Conservation (phyloP, 306 rosid species). For the Adenanthera pavonina region DNA sequence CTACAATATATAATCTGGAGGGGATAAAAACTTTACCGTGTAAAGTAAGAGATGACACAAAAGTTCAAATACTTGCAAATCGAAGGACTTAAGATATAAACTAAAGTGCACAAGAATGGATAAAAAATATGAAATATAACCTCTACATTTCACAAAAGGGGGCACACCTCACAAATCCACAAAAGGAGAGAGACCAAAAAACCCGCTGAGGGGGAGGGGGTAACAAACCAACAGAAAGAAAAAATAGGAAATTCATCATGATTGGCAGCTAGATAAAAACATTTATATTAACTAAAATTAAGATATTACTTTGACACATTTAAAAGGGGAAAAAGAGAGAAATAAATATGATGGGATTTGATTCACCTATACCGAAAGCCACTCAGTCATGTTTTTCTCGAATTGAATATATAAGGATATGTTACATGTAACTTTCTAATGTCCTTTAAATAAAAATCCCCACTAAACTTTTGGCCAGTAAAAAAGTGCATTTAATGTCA, state of each 20-base stretch:
- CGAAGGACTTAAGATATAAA: neutral
- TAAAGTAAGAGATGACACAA: neutral
- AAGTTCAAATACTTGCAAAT: neutral
- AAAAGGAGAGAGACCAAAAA: neutral
- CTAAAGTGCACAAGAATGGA: neutral
- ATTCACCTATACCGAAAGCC: slow-evolving; percentile 16
- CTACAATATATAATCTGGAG: neutral
- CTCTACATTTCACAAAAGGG: neutral
- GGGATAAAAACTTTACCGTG: neutral
- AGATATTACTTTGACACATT: slow-evolving; percentile 5
- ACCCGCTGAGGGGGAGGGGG: neutral
- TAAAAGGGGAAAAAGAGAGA: slow-evolving; percentile 11
- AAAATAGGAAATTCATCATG: neutral
- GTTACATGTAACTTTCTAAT: neutral
- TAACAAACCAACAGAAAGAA: neutral
- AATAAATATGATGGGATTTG: slow-evolving; percentile 4
- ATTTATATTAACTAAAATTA: neutral
- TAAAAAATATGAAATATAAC: neutral
- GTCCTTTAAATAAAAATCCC: neutral
- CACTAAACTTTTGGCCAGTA: neutral
- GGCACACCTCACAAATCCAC: slow-evolving; percentile 23
- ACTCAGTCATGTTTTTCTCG: slow-evolving; percentile 22
- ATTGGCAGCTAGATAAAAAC: slow-evolving; percentile 1
- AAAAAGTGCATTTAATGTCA: slow-evolving; percentile 8
- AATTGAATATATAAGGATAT: slow-evolving; percentile 19